Evolutionary conservation across 148 eudicot species (phyloP).

Genomic region (Amaranthus cruentus): DNA sequence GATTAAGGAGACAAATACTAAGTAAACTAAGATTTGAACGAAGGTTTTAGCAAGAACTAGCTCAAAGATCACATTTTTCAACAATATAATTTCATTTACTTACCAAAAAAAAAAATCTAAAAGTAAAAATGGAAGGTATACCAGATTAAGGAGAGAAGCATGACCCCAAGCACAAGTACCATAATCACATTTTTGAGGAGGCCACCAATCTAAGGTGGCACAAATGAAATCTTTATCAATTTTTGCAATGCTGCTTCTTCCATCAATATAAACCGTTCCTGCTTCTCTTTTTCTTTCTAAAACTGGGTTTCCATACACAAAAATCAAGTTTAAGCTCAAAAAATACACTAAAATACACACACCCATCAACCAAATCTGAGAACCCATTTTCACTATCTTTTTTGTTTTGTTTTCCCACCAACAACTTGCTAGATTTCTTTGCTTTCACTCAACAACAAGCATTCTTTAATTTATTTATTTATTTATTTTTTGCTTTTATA

Average conservation of each 20-base stretch:
- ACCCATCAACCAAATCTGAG: conserved; percentile 27
- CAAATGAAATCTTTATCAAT: conserved; percentile 70
- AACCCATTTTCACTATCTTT: conserved; percentile 40
- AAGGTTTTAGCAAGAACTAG: not conserved
- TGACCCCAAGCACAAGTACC: conserved; percentile 83
- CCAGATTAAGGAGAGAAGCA: conserved; percentile 89
- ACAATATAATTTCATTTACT: not conserved
- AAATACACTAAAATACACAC: conserved; percentile 31
- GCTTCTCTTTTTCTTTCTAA: conserved; percentile 8
- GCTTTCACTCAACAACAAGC: conserved; percentile 9
- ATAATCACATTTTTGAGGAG: conserved; percentile 94
- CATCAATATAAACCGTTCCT: conserved; percentile 56
- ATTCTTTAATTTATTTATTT: not conserved
- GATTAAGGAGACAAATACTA: too few relatives aligned
- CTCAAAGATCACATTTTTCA: conserved; percentile 13
- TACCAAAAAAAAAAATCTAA: not conserved
- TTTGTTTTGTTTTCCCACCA: conserved; percentile 5
- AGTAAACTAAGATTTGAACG: too few relatives aligned
- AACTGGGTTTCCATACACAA: conserved; percentile 25
- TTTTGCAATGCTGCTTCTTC: conserved; percentile 44
- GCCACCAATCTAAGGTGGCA: conserved; percentile 99
- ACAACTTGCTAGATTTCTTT: conserved; percentile 7
- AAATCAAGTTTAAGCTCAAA: conserved; percentile 29
- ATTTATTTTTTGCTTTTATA: not conserved
- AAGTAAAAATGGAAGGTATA: conserved; percentile 14